Evolutionary conservation across 2,329 filamentous ascomycete genomes (phyloP).

Genomic region (Metarhizium rileyi): DNA sequence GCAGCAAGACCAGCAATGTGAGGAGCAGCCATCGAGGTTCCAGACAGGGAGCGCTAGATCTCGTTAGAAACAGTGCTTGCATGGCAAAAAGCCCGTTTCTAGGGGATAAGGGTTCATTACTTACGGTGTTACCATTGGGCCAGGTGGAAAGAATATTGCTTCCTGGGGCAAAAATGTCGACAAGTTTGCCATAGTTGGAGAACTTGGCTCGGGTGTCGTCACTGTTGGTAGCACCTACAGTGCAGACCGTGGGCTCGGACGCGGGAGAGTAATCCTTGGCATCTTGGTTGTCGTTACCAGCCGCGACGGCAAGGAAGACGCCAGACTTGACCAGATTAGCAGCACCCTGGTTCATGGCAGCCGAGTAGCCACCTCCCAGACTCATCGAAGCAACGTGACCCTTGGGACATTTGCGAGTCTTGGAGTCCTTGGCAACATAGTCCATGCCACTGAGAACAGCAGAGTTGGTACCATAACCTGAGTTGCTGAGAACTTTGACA

Average conservation of each 20-base stretch:
- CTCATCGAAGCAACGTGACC: slow-evolving; percentile 47
- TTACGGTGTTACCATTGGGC: slow-evolving; percentile 27
- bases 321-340: slow-evolving; percentile 33
- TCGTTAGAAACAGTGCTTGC: background rate
- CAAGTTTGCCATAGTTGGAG: slow-evolving; percentile 41
- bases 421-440: slow-evolving; percentile 28
- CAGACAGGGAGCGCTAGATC: slow-evolving; percentile 27
- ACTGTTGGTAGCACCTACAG: slow-evolving; percentile 38
- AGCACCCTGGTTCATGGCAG: slow-evolving; percentile 41
- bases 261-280: slow-evolving; percentile 37
- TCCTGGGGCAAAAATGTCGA: slow-evolving; percentile 45
- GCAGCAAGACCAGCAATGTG: slow-evolving; percentile 13
- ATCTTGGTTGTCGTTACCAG: slow-evolving; percentile 39
- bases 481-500: slow-evolving; percentile 35
- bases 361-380: slow-evolving; percentile 37
- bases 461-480: slow-evolving; percentile 23
- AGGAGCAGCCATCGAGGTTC: slow-evolving; percentile 29
- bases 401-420: slow-evolving; percentile 28
- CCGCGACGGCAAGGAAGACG: slow-evolving; percentile 45
- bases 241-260: slow-evolving; percentile 38
- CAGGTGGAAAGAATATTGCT: slow-evolving; percentile 37
- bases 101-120: background rate
- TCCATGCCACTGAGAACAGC: slow-evolving; percentile 37
- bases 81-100: background rate
- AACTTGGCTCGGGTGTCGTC: slow-evolving; percentile 32